These are phyloP conservation scores for Colletotrichum coccodes DNA, from an alignment of 2,329 filamentous ascomycete genomes.

Conservation along the genomic window DNA sequence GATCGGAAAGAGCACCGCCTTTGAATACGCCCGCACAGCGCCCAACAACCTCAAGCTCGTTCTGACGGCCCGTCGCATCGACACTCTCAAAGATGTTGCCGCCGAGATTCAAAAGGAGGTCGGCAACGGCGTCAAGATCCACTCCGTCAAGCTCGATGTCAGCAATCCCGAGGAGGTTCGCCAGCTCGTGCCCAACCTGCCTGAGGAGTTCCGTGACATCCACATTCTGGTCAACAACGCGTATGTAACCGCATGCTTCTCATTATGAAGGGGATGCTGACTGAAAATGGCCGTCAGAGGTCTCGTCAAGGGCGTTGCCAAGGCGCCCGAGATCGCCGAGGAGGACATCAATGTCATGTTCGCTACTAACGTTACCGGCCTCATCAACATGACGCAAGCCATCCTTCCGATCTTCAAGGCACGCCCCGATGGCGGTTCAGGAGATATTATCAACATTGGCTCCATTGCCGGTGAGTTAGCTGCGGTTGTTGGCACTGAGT, in stretches of 20 bases:
- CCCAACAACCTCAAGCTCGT: conserved; percentile 85
- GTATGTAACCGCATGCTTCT: conserved; percentile 61
- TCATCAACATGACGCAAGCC: conserved; percentile 97
- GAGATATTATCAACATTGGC: conserved; percentile 95
- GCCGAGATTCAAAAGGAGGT: conserved; percentile 81
- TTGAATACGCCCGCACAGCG: conserved; percentile 90
- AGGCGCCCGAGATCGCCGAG: conserved; percentile 83
- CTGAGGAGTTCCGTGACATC: conserved; percentile 84
- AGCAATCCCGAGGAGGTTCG: conserved; percentile 81
- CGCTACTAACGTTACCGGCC: conserved; percentile 89
- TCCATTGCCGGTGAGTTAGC: conserved; percentile 76
- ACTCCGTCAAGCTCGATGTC: conserved; percentile 87
- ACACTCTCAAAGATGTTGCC: conserved; percentile 80
- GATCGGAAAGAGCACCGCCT: conserved; percentile 84
- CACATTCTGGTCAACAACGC: conserved; percentile 96
- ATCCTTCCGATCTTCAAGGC: conserved; percentile 84
- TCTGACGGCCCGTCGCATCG: conserved; percentile 87
- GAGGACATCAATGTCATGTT: conserved; percentile 91
- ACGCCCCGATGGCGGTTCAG: conserved; percentile 78
- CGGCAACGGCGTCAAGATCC: conserved; percentile 81
- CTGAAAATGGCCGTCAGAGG: conserved; percentile 64
- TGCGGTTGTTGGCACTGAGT: background rate
- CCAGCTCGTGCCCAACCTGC: conserved; percentile 77
- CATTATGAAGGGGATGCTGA: background rate
- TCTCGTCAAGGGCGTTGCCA: conserved; percentile 87